A percentile compares a stretch with the other conserved stretches of the same genome.
phyloP scores from a whole-genome alignment of 2,329 filamentous ascomycete genomes.

The Arthroderma uncinatum region DNA sequence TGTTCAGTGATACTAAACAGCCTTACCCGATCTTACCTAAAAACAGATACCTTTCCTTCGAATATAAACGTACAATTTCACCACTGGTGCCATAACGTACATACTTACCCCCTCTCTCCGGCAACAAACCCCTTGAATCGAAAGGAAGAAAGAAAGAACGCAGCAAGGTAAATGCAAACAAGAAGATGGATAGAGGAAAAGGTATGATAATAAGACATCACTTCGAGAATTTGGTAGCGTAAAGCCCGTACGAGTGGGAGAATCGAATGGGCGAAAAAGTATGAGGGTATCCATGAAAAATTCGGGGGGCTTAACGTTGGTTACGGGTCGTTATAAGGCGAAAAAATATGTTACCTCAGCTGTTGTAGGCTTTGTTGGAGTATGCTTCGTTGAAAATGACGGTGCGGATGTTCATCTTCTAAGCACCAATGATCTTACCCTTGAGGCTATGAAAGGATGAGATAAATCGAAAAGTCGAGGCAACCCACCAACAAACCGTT shows the following conservation, averaged over 20 bases:
- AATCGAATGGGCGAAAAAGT: background rate
- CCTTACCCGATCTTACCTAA: slow-evolving; percentile 39
- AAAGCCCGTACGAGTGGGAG: background rate
- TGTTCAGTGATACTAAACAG: slow-evolving; percentile 18
- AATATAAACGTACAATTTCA: slow-evolving; percentile 4
- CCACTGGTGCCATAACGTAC: slow-evolving; percentile 26
- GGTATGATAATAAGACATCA: slow-evolving; percentile 4
- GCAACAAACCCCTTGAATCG: slow-evolving; percentile 21
- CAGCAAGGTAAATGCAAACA: slow-evolving; percentile 12
- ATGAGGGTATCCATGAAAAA: background rate
- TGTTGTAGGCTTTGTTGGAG: background rate
- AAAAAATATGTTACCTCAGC: background rate
- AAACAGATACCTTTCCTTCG: background rate
- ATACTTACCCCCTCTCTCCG: slow-evolving; percentile 33
- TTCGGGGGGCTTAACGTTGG: background rate
- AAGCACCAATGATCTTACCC: slow-evolving; percentile 25
- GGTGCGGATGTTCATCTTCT: background rate
- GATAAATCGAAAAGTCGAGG: slow-evolving; percentile 22
- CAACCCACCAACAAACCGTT: slow-evolving; percentile 38
- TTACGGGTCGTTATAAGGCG: background rate
- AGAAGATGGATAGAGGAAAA: background rate
- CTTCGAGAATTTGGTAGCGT: slow-evolving; percentile 3
- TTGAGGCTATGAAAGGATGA: slow-evolving; percentile 21
- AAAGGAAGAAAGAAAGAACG: slow-evolving; percentile 21
- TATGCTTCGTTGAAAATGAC: background rate